Percentiles rank a stretch among this genome's conserved stretches.
Conservation (phyloP, 2,329 filamentous ascomycete genomes). For the Colletotrichum tropicale region DNA sequence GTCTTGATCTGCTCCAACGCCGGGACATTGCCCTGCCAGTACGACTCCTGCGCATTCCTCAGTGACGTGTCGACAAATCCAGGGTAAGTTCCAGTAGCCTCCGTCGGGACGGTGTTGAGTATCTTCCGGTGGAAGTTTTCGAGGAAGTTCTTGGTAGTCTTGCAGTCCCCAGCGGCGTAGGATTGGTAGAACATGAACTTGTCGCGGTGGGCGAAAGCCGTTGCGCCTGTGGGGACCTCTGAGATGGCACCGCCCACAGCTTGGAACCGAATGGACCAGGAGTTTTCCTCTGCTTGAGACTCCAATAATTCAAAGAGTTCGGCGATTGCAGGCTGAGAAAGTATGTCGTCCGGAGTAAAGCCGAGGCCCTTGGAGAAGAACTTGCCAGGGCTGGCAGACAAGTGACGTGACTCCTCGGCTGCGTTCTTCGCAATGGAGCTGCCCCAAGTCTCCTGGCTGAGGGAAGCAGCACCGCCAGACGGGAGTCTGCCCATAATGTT, state of each 20-base stretch:
- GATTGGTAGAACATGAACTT: conserved; percentile 61
- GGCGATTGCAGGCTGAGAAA: conserved; percentile 43
- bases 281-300: conserved; percentile 39
- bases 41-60: conserved; percentile 45
- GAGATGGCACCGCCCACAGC: conserved; percentile 56
- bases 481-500: conserved; percentile 46
- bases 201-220: conserved; percentile 60
- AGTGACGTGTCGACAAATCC: conserved; percentile 65
- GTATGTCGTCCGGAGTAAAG: conserved; percentile 45
- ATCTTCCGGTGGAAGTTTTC: not conserved
- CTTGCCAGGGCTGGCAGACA: conserved; percentile 41
- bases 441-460: conserved; percentile 57
- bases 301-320: conserved; percentile 55
- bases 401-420: conserved; percentile 43
- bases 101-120: not conserved
- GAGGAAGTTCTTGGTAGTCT: conserved; percentile 27
- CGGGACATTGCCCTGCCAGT: conserved; percentile 58
- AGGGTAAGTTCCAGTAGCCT: conserved; percentile 54
- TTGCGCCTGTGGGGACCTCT: conserved; percentile 53
- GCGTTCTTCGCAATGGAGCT: conserved; percentile 50
- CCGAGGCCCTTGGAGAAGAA: conserved; percentile 57
- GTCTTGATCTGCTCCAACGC: conserved; percentile 53
- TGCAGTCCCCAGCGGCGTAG: conserved; percentile 50
- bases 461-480: conserved; percentile 38
- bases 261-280: conserved; percentile 63